phyloP scores from a whole-genome alignment of 2,329 filamentous ascomycete genomes.

The Chaetomiaceae sp. region DNA sequence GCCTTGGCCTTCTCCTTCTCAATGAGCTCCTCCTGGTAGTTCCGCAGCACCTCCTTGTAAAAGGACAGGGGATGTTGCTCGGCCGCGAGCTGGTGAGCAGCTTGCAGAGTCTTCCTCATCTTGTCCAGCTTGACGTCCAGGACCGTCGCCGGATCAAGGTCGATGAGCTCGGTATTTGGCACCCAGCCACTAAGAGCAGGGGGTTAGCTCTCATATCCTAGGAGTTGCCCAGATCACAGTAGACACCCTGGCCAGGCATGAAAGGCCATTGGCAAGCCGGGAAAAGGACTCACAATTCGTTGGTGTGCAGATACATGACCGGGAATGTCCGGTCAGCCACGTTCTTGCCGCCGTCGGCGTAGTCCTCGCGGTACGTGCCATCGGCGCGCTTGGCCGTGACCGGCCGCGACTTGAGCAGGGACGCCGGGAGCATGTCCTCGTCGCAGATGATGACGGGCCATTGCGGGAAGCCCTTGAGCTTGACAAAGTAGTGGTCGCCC shows the following conservation, averaged over 20 bases:
- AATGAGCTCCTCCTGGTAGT: constrained; percentile 62
- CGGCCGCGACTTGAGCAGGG: constrained; percentile 71
- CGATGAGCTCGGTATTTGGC: constrained; percentile 73
- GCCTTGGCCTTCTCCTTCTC: constrained; percentile 51
- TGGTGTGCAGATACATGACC: constrained; percentile 91
- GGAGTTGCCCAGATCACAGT: not conserved
- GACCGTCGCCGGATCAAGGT: constrained; percentile 70
- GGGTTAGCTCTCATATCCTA: constrained; percentile 8
- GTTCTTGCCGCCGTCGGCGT: constrained; percentile 81
- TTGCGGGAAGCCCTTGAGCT: constrained; percentile 88
- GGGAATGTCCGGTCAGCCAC: constrained; percentile 81
- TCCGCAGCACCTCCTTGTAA: constrained; percentile 76
- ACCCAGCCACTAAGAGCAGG: constrained; percentile 73
- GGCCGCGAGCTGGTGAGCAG: constrained; percentile 75
- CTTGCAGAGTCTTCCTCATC: constrained; percentile 72
- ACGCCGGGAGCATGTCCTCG: constrained; percentile 85
- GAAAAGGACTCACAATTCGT: constrained; percentile 82
- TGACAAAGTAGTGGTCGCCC: constrained; percentile 87
- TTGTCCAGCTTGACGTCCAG: constrained; percentile 67
- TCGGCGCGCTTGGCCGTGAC: constrained; percentile 78
- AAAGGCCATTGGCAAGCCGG: not conserved
- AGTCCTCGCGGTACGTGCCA: constrained; percentile 83
- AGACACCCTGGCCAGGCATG: not conserved
- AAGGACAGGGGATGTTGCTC: constrained; percentile 72
- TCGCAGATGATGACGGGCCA: constrained; percentile 95